Evolutionary conservation across 768 basidiomycete genomes (phyloP), one percentile per base, ranked within the genome.

Genomic region (Lentinula guzmanii): DNA sequence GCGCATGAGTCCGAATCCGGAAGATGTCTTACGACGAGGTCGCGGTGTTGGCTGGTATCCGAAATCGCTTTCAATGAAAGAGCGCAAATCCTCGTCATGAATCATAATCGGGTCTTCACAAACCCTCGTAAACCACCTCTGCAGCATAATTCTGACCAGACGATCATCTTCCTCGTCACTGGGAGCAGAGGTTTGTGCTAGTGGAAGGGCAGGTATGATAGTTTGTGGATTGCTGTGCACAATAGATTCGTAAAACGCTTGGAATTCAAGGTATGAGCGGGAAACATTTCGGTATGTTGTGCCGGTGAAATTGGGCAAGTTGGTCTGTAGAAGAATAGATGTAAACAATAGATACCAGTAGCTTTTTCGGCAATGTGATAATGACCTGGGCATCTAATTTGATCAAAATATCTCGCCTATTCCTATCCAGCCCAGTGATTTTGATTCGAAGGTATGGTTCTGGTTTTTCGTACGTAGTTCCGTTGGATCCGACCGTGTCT

Each of bases 141-240:
- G 97, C 21, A 98, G 79, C 83, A 95, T 93, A 63, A 95, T 90
- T 71, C 90, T 90, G 35, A 99, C 93, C 2, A 99, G 81, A 18
- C 97, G 83, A 72, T 98, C 97, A 72, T 99, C 97, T 74, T 98
- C 97, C 75, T 98, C 97, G 69, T 98, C 97, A 11, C 93, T 95
- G 28, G 93, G 90, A 2, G 97, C 97, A 11, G 95, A 98, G 0
- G 95, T 98, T 66, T 96, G 93, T 0, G 95, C 86, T n/a, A 98
- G 82, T 1, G 97, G 97, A 13, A 99, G 82, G 4, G 97, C 97
- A 7, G 97, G 93, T 15, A 98, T 81, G 67, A 99, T 97, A 31
- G 95, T 96, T 70, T 98, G 97, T 0, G 97, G 97, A 71, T 93
- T 95, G 73, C 84, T 93, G 67, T 89, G 83, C 34, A 94, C 83